Base-by-base conservation (phyloP, 1,284 basidiomycete genomes). In the Leccinum pachyderme region DNA sequence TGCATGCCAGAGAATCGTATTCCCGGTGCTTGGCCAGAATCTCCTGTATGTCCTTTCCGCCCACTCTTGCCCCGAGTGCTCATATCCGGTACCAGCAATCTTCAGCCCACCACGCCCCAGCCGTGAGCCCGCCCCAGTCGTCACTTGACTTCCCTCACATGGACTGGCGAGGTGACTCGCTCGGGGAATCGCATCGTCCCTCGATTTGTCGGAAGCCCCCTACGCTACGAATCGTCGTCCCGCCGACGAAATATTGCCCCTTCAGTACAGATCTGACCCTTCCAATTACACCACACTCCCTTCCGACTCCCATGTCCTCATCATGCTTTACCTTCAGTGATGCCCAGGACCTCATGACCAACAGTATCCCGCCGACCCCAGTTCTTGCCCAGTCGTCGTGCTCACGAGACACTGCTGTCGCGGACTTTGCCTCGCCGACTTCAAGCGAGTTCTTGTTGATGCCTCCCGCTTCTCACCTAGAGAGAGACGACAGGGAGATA, bases 231-330 rank as follows among this genome's bases (percentile, higher is more conserved):
- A 71, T 68, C 63, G 48, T 68, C 37, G 65, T 72, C 50, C 70
- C 70, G 12, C 69, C 67, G n/a, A 59, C 70, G 31, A 70, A 72
- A 57, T 68, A 69, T 47, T 72, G 70, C 55, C 67, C 67, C 11
- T 72, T 71, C 51, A 67, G 66, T 33, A 71, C 70, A 12, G 68
- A 68, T 47, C 56, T 68, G 24, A 68, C 61, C 5, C 67, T 72
- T 56, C 69, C 70, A 47, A 59, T 63, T 24, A 69, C 69, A 18
- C 67, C 69, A 8, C 62, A 56, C 37, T 63, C 61, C 47, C 66
- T 72, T 54, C 58, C 63, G 31, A 60, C 66, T 12, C 59, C 66
- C 9, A 45, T 71, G 47, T 61, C 64, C 0, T 67, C 64, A 7
- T 70, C 65, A 1, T 68, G 69, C 47, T 70, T 70, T 32, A 64